Base-by-base conservation (phyloP, 768 basidiomycete genomes). In the Kwoniella heveanensis region DNA sequence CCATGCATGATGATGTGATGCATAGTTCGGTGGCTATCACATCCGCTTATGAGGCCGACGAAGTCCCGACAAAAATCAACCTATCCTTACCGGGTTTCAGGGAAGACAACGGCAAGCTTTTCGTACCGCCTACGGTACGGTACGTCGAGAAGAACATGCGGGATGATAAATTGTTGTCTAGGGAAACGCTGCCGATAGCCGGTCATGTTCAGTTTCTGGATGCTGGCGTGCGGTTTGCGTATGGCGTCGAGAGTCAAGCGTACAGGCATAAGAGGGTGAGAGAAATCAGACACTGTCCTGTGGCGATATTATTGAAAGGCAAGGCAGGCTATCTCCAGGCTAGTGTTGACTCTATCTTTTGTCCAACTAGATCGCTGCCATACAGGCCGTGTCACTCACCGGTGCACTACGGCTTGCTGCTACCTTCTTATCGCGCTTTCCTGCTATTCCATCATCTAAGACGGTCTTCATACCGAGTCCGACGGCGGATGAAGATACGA, bases 81-180 rank as follows among this genome's bases (percentile, higher is more conserved):
- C 54, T 79, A 0, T 67, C 75, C 10, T 37, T 79, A n/a, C 67
- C 71, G 17, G 78, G 78, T 25, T 77, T 79, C 64, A 48, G 78
- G 24, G 76, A 77, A 59, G 78, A 79, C 47, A 70, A 66, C 56
- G 78, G 77, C 0, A 65, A 67, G 47, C 64, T 78, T 12, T 79
- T 79, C 62, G 66, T 79, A 22, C 78, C 78, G 19, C 78, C 78
- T 1, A 76, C 78, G 0, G 75, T 76, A 5, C 70, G 74, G 25
- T 68, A 76, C 54, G 74, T 70, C 19, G 76, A 77, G 58, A 70
- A 72, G 51, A 64, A 51, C 12, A 51, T 74, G 27, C 60, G 73
- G 17, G 65, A 72, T 27, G 72, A 73, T 19, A 69, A 69, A 30
- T 60, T 74, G 19, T 65, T 76, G 2, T 57, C 65, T 5, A 63